Evolutionary conservation across 208 protist species (phyloP).

Genomic region (Leptomonas pyrrhocoris): DNA sequence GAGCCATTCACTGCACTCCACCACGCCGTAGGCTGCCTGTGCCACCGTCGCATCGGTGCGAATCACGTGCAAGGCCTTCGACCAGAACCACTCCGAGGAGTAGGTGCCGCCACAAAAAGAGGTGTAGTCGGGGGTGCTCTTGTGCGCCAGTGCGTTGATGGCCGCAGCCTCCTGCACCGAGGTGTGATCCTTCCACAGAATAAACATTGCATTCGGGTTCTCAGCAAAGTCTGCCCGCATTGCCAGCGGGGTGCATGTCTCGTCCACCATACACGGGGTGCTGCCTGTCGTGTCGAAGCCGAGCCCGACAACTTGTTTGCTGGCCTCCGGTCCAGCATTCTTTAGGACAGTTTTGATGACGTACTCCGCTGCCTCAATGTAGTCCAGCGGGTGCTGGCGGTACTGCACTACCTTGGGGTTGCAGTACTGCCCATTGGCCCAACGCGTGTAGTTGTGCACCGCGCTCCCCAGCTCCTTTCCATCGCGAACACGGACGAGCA

Average conservation of each 20-base stretch:
- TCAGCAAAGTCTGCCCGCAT: slow-evolving; percentile 38
- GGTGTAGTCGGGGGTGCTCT: slow-evolving; percentile 52
- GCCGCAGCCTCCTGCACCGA: slow-evolving; percentile 51
- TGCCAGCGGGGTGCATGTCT: slow-evolving; percentile 41
- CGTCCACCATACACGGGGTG: slow-evolving; percentile 57
- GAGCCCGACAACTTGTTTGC: slow-evolving; percentile 42
- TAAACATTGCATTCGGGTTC: slow-evolving; percentile 68
- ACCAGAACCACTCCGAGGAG: slow-evolving; percentile 72
- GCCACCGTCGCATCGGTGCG: slow-evolving; percentile 40
- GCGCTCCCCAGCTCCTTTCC: slow-evolving; percentile 44
- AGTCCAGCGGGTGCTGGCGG: slow-evolving; percentile 61
- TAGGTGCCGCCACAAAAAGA: slow-evolving; percentile 60
- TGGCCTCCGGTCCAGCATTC: slow-evolving; percentile 15
- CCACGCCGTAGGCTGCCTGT: slow-evolving; percentile 36
- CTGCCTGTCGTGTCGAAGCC: slow-evolving; percentile 56
- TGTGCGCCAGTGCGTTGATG: slow-evolving; percentile 52
- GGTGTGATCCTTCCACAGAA: slow-evolving; percentile 73
- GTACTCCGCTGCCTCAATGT: slow-evolving; percentile 48
- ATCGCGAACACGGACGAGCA: slow-evolving; percentile 48
- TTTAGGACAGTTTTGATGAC: slow-evolving; percentile 36
- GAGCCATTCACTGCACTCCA: slow-evolving; percentile 65
- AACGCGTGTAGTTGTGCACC: slow-evolving; percentile 48
- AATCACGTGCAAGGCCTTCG: slow-evolving; percentile 59
- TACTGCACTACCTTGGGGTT: slow-evolving; percentile 48
- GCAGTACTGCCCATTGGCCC: slow-evolving; percentile 42